A percentile compares a stretch with the other conserved stretches of the same genome.
Conservation (phyloP, 2,329 filamentous ascomycete species). For the Colletotrichum phormii region DNA sequence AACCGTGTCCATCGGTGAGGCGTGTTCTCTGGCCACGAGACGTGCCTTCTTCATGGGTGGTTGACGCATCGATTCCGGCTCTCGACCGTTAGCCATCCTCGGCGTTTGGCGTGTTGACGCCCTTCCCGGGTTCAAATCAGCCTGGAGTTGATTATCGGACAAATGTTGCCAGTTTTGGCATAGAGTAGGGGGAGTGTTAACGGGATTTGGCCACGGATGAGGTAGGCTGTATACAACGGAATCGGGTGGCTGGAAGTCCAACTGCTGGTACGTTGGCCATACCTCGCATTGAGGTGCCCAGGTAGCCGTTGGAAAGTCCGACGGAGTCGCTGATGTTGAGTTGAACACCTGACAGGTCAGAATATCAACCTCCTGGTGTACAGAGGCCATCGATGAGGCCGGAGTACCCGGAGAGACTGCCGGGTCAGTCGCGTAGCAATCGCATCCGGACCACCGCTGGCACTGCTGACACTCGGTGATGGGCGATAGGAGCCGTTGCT, state of each 20-base stretch:
- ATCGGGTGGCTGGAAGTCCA: neutral
- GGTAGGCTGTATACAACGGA: neutral
- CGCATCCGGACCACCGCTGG: constrained; percentile 7
- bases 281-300: neutral
- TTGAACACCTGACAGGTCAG: neutral
- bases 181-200: neutral
- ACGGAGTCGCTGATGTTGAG: neutral
- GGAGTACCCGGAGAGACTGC: neutral
- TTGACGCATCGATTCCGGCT: neutral
- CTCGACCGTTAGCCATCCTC: neutral
- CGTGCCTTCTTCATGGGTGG: neutral
- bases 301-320: neutral
- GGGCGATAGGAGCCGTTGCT: neutral
- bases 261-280: neutral
- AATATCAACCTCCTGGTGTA: neutral
- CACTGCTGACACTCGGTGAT: neutral
- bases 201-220: neutral
- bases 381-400: neutral
- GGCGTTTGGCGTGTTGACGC: neutral
- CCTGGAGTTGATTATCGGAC: neutral
- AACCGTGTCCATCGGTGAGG: neutral
- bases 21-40: neutral
- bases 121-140: neutral
- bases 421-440: neutral
- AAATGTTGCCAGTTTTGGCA: neutral